Evolutionary conservation across 2,329 filamentous ascomycete species (phyloP).

Genomic region (Pleurostoma richardsiae): DNA sequence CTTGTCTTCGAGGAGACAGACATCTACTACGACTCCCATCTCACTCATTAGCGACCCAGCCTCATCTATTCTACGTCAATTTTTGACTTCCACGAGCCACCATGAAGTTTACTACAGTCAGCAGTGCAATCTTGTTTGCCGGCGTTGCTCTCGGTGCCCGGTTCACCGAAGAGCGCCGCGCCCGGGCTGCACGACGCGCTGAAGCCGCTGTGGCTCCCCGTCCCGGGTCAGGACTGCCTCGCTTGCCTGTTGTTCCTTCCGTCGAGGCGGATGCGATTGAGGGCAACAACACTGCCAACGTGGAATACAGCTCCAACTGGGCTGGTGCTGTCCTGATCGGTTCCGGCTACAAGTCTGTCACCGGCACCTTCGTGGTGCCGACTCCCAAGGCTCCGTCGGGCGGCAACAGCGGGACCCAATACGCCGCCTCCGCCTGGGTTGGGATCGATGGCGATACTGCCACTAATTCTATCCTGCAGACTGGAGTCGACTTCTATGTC

Average conservation of each 20-base stretch:
- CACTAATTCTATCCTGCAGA: constrained; percentile 44
- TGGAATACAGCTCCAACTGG: constrained; percentile 38
- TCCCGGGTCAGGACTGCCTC: not conserved
- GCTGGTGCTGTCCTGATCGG: constrained; percentile 49
- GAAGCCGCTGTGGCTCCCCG: not conserved
- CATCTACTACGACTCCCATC: too few species aligned
- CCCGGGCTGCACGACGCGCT: constrained; percentile 15
- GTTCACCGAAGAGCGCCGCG: constrained; percentile 30
- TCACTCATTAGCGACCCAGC: too few species aligned
- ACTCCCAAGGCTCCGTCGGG: constrained; percentile 34
- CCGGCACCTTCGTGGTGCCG: constrained; percentile 42
- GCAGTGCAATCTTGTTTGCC: constrained; percentile 31
- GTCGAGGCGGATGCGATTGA: not conserved
- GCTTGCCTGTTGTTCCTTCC: not conserved
- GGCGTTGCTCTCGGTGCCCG: constrained; percentile 36
- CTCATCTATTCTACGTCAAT: too few species aligned
- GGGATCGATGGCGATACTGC: constrained; percentile 46
- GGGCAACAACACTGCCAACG: constrained; percentile 3
- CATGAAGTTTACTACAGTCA: constrained; percentile 40
- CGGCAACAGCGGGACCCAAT: constrained; percentile 22
- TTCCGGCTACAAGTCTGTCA: constrained; percentile 43
- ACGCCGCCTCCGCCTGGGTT: constrained; percentile 52
- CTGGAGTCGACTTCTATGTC: constrained; percentile 50
- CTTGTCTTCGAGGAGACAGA: too few species aligned
- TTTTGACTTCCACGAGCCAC: constrained; percentile 10